Evolutionary conservation across 805 yeast genomes (phyloP).

Genomic region (Suhomyces canberraensis): DNA sequence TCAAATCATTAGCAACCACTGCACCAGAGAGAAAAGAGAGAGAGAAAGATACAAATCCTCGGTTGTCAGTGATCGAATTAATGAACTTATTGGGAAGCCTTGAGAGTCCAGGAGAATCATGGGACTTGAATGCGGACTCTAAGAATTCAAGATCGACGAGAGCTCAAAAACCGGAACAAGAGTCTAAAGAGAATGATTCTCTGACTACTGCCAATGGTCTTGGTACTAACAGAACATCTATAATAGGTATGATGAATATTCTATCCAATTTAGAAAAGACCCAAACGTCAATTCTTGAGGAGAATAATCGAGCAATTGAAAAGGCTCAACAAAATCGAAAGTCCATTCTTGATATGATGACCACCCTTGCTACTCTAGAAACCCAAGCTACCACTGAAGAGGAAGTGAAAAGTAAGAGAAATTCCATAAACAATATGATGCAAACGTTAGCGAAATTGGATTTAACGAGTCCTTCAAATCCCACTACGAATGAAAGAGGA

Average conservation of each 20-base stretch:
- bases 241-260: slow-evolving; percentile 14
- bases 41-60: slow-evolving; percentile 3
- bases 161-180: not conserved
- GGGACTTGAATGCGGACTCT: not conserved
- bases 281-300: slow-evolving; percentile 9
- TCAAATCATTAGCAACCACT: too few relatives aligned
- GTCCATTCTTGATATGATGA: slow-evolving; percentile 34
- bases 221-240: slow-evolving; percentile 10
- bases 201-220: too few relatives aligned
- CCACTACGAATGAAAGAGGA: not conserved
- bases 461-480: slow-evolving; percentile 3
- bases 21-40: not conserved
- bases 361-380: slow-evolving; percentile 20
- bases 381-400: not conserved
- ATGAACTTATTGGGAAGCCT: slow-evolving; percentile 24
- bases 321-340: slow-evolving; percentile 19
- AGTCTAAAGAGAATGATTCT: too few relatives aligned
- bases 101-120: slow-evolving; percentile 7
- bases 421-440: slow-evolving; percentile 26
- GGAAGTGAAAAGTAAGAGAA: slow-evolving; percentile 10
- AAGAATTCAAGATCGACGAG: not conserved
- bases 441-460: slow-evolving; percentile 15
- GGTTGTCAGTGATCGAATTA: slow-evolving; percentile 27
- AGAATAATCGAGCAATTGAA: slow-evolving; percentile 6
- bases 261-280: slow-evolving; percentile 12